Evolutionary conservation across 2,329 filamentous ascomycete species (phyloP), one percentile per base, ranked within the genome.

Genomic region (Alternaria novae-zelandiae): DNA sequence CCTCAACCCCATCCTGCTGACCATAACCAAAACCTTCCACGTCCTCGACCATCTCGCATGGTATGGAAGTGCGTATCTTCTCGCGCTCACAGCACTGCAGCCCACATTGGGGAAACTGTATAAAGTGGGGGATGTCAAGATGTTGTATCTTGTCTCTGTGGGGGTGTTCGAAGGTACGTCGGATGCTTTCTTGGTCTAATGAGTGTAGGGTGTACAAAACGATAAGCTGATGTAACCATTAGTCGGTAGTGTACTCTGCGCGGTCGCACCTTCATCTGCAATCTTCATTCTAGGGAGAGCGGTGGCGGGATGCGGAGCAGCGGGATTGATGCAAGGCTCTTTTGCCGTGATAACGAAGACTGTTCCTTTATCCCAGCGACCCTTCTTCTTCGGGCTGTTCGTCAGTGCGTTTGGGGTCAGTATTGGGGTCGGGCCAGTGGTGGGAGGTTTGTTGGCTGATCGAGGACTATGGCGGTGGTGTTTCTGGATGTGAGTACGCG

Each of bases 71-170:
- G 64, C 69, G 8, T 79, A 78, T 59, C 61, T 78, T 15, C 58
- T 79, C 5, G 72, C 73, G 8, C 25, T 70, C 44, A 58, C 74
- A 54, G 64, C 65, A 26, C 44, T 74, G 51, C 59, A 80, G 79
- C 66, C 75, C 76, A 21, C 80, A 61, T 80, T 75, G 64, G 80
- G 79, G 46, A 79, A 78, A 54, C 4, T 72, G n/a, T 83, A 82
- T 69, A 81, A 74, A 17, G 77, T 77, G 66, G 83, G 81, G 56
- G 72, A 79, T 11, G 76, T 86, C 54, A 83, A 83, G 67, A 82
- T 73, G 43, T 76, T 78, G 4, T 87, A 83, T 73, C 76, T 86
- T 4, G 46, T 68, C 5, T 70, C 68, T 25, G 73, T 83, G 21
- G 54, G 74, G 10, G 64, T 83, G 36, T 84, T 84, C 57, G 81